Evolutionary conservation across 768 basidiomycete genomes (phyloP).

Genomic region (Podaxis pistillaris): DNA sequence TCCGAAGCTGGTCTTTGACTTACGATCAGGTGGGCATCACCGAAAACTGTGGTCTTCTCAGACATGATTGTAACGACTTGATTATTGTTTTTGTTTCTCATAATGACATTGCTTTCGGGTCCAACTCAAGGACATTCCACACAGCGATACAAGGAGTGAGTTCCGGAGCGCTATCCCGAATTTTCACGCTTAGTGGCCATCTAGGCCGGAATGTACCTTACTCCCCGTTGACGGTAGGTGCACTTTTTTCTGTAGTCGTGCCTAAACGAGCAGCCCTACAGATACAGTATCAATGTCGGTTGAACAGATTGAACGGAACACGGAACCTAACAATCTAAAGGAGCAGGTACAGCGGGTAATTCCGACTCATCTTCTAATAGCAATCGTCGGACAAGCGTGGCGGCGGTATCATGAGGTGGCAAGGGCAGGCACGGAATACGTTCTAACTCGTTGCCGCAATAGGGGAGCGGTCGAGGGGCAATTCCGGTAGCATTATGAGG

Average conservation of each 20-base stretch:
- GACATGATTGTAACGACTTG: neutral
- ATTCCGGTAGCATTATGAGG: neutral
- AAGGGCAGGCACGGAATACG: neutral
- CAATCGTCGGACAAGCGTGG: neutral
- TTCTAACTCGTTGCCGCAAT: neutral
- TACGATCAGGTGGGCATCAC: slow-evolving; percentile 6
- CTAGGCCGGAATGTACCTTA: neutral
- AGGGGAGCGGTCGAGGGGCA: neutral
- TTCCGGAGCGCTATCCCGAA: neutral
- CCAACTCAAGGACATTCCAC: neutral
- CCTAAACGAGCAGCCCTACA: neutral
- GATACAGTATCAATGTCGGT: neutral
- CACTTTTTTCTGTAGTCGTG: neutral
- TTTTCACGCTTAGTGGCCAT: neutral
- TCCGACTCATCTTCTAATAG: neutral
- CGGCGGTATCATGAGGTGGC: neutral
- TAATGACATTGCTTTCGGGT: neutral
- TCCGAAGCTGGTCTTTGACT: neutral
- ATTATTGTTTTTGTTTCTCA: neutral
- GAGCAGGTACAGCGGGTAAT: neutral
- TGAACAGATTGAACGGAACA: neutral
- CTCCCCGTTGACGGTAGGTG: neutral
- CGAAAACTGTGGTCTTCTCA: neutral
- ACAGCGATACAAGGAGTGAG: neutral
- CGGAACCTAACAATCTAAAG: neutral